A percentile compares a stretch with the other conserved stretches of the same genome.
These are phyloP conservation scores for Quercus parvula DNA, from an alignment of 306 rosid genomes.

Conservation along the genomic window DNA sequence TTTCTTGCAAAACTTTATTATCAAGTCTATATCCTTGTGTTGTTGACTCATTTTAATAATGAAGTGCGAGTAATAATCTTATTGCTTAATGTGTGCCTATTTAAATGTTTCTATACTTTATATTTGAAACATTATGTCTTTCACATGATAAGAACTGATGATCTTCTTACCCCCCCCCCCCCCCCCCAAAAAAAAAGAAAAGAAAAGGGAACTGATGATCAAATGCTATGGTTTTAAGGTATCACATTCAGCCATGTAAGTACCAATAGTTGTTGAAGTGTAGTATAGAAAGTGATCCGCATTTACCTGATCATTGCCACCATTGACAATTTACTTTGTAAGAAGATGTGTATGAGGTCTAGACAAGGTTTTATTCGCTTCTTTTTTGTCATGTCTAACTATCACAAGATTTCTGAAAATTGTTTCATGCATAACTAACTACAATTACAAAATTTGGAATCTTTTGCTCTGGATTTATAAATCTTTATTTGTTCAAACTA, in stretches of 20 bases:
- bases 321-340: not conserved
- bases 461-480: not conserved
- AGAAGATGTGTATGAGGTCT: not conserved
- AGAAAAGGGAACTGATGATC: not conserved
- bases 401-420: not conserved
- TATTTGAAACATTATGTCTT: not conserved
- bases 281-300: not conserved
- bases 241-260: not conserved
- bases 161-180: not conserved
- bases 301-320: not conserved
- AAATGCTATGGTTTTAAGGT: not conserved
- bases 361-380: not conserved
- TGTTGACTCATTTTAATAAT: not conserved
- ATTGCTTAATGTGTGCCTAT: not conserved
- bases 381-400: not conserved
- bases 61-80: not conserved
- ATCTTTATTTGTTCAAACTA: not conserved
- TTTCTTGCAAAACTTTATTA: not conserved
- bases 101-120: not conserved
- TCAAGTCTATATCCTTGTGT: not conserved
- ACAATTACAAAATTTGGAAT: not conserved
- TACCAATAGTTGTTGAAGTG: not conserved
- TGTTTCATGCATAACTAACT: not conserved
- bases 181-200: too few relatives aligned
- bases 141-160: not conserved